phyloP scores from a whole-genome alignment of 768 basidiomycete species.

The Podaxis mareebaensis region DNA sequence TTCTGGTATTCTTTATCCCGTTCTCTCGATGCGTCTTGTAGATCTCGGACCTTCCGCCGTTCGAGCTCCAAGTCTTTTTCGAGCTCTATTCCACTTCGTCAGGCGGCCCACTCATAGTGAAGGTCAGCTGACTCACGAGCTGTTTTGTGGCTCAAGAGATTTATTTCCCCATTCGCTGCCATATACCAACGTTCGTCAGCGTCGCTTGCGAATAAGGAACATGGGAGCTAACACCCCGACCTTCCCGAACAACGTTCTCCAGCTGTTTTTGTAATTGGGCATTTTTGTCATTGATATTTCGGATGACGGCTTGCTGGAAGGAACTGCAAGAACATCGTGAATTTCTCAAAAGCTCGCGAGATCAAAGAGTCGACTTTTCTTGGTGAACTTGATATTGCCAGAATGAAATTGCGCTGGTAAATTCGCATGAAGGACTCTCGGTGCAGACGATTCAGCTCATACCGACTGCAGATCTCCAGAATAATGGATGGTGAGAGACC shows the following conservation, averaged over 20 bases:
- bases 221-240: slow-evolving; percentile 36
- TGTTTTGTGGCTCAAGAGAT: slow-evolving; percentile 67
- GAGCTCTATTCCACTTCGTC: slow-evolving; percentile 48
- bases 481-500: slow-evolving; percentile 75
- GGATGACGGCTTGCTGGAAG: slow-evolving; percentile 82
- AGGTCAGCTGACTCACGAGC: slow-evolving; percentile 42
- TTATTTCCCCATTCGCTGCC: slow-evolving; percentile 77
- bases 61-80: slow-evolving; percentile 83
- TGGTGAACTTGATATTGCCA: slow-evolving; percentile 92
- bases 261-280: slow-evolving; percentile 82
- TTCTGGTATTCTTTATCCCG: slow-evolving; percentile 88
- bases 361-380: slow-evolving; percentile 56
- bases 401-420: slow-evolving; percentile 73
- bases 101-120: neutral
- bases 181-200: neutral
- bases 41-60: slow-evolving; percentile 68
- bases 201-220: neutral
- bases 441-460: slow-evolving; percentile 18
- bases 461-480: slow-evolving; percentile 83
- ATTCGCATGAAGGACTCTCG: slow-evolving; percentile 7
- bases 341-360: neutral
- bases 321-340: slow-evolving; percentile 42
- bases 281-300: slow-evolving; percentile 81
- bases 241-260: slow-evolving; percentile 84
- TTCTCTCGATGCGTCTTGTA: slow-evolving; percentile 74